Base-by-base conservation (phyloP, 176 grass and related monocot species). In the Dendrocalamus sinicus region DNA sequence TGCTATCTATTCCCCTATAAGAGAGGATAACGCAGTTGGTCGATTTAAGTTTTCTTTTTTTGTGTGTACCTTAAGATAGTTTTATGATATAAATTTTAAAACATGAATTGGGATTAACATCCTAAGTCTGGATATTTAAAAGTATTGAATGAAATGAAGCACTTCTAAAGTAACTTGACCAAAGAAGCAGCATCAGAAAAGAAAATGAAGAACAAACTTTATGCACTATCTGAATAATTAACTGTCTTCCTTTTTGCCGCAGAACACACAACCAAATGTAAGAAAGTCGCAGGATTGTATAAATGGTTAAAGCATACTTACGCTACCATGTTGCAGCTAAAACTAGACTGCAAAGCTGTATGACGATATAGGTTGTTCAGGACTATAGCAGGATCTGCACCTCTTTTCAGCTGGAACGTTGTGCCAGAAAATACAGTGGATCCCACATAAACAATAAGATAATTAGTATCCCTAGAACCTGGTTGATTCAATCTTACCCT, bases 321-420 rank as follows among this genome's bases (percentile, higher is more conserved):
- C 96, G 93, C 88, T 48, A 98, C 96, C 89, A 98, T 98, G 74
- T 98, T 98, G 92, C 96, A 98, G 89, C 93, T 98, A 90, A 98
- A 98, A 82, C 96, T 84, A 80, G 96, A 98, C 77, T 98, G 96
- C 79, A 98, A 88, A 84, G 96, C 81, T 83, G 96, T 98, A 75
- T 90, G 93, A 70, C 96, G 93, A 82, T 92, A 98, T 51, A 98
- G 52, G 52, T 95, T 98, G 84, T 98, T 98, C 55, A 98, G 88
- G 55, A 98, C 91, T 72, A 98, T 88, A 22, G 72, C 81, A 84
- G 93, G 84, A 92, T 98, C 89, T 77, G 91, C 86, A 61, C 84
- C 80, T 70, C 91, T 95, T 91, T 98, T 98, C 81, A 98, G 81
- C 96, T 98, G 82, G 35, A 84, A 88, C 9, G 84, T 69, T 37